Evolutionary conservation across 495 filamentous ascomycete genomes (phyloP).

Genomic region (Aspergillus homomorphus): DNA sequence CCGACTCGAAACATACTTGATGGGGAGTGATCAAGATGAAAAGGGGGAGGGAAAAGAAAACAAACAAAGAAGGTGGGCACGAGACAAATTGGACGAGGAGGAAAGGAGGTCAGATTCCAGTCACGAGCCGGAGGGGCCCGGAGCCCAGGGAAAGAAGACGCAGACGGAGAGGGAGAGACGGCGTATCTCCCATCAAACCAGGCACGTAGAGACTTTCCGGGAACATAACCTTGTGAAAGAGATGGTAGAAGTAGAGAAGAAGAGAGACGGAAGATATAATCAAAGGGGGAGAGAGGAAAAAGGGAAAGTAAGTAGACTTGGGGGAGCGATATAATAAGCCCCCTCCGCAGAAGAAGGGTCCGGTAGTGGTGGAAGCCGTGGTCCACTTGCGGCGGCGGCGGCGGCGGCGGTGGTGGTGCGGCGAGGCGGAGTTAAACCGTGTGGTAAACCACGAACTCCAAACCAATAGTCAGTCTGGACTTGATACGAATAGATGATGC

Average conservation of each 20-base stretch:
- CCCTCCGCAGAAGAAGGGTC: constrained; percentile 1
- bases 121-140: constrained; percentile 19
- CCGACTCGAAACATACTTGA: constrained; percentile 45
- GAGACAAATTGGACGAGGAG: constrained; percentile 2
- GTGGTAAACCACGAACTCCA: neutral
- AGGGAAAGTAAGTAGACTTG: constrained; percentile 19
- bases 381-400: constrained; percentile 17
- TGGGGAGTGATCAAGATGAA: neutral
- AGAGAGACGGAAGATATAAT: constrained; percentile 2
- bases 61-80: constrained; percentile 5
- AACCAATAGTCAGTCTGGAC: neutral
- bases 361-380: constrained; percentile 8
- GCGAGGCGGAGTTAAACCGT: constrained; percentile 1
- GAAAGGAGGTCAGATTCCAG: constrained; percentile 5
- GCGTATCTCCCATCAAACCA: constrained; percentile 27
- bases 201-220: constrained; percentile 20
- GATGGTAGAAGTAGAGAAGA: constrained; percentile 7
- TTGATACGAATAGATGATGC: neutral
- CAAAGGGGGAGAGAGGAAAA: constrained; percentile 4
- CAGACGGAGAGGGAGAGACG: constrained; percentile 33
- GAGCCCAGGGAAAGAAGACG: constrained; percentile 16
- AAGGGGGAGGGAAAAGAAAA: neutral
- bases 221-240: constrained; percentile 21
- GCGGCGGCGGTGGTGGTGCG: constrained; percentile 4
- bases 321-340: constrained; percentile 8